Evolutionary conservation across 306 rosid species (phyloP).

Genomic region (Begonia fuchsioides): DNA sequence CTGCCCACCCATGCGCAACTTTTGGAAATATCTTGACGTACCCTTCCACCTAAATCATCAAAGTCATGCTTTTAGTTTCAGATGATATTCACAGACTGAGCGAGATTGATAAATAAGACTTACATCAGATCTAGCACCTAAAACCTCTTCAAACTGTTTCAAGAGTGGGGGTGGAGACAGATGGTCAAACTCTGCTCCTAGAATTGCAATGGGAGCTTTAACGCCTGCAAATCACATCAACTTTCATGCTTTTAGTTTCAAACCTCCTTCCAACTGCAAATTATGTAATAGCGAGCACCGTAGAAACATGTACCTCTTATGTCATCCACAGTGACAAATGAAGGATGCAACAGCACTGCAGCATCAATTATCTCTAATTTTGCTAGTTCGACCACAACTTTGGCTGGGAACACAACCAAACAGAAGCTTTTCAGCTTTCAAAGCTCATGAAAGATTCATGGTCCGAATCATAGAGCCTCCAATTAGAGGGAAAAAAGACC

Average conservation of each 20-base stretch:
- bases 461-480: background rate
- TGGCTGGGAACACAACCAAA: constrained; percentile 28
- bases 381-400: constrained; percentile 56
- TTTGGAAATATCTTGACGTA: constrained; percentile 48
- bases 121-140: constrained; percentile 43
- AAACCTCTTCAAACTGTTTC: constrained; percentile 42
- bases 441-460: background rate
- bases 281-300: background rate
- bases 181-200: constrained; percentile 51
- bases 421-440: background rate
- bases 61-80: background rate
- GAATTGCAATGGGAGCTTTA: constrained; percentile 30
- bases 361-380: constrained; percentile 32
- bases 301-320: constrained; percentile 35
- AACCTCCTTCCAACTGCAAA: too few relatives aligned
- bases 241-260: background rate
- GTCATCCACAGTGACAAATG: constrained; percentile 49
- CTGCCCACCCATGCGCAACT: constrained; percentile 50
- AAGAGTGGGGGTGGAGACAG: constrained; percentile 37
- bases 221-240: constrained; percentile 25
- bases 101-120: background rate
- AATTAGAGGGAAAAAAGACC: background rate
- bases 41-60: constrained; percentile 28
- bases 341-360: constrained; percentile 57
- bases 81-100: background rate